Evolutionary conservation across 2,329 filamentous ascomycete species (phyloP).

Genomic region (Plectosphaerella plurivora): DNA sequence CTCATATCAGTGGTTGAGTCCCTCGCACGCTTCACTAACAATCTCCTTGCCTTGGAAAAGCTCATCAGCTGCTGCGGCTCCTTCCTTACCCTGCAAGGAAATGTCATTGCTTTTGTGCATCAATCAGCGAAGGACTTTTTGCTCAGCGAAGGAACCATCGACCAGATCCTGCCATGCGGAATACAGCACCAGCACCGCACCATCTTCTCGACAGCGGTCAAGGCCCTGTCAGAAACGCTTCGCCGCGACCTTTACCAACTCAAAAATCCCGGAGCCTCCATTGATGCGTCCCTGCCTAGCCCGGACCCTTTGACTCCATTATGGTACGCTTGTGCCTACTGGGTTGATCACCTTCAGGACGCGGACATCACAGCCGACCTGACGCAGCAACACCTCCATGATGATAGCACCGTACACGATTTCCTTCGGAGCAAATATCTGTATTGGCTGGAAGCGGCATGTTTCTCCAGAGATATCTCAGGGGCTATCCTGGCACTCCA

Average conservation of each 20-base stretch:
- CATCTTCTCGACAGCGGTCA: slow-evolving; percentile 29
- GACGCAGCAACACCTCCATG: slow-evolving; percentile 12
- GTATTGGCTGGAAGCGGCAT: slow-evolving; percentile 39
- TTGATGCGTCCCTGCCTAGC: slow-evolving; percentile 5
- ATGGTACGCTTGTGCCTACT: slow-evolving; percentile 16
- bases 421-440: slow-evolving; percentile 32
- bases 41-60: slow-evolving; percentile 12
- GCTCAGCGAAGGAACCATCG: slow-evolving; percentile 5
- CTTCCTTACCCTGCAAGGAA: slow-evolving; percentile 28
- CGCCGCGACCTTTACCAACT: slow-evolving; percentile 30
- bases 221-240: slow-evolving; percentile 21
- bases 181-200: slow-evolving; percentile 17
- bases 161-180: slow-evolving; percentile 23
- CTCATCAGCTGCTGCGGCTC: slow-evolving; percentile 32
- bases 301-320: slow-evolving; percentile 11
- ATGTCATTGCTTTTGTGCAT: slow-evolving; percentile 31
- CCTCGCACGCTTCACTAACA: background rate
- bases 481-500: slow-evolving; percentile 16
- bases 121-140: slow-evolving; percentile 40
- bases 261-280: slow-evolving; percentile 3
- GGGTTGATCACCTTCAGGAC: slow-evolving; percentile 14
- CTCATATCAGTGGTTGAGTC: background rate
- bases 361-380: slow-evolving; percentile 1
- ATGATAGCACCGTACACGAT: slow-evolving; percentile 16
- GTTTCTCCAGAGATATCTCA: slow-evolving; percentile 21